Evolutionary conservation across 2,329 filamentous ascomycete species (phyloP), one percentile per base, ranked within the genome.

Genomic region (Cladophialophora exuberans): DNA sequence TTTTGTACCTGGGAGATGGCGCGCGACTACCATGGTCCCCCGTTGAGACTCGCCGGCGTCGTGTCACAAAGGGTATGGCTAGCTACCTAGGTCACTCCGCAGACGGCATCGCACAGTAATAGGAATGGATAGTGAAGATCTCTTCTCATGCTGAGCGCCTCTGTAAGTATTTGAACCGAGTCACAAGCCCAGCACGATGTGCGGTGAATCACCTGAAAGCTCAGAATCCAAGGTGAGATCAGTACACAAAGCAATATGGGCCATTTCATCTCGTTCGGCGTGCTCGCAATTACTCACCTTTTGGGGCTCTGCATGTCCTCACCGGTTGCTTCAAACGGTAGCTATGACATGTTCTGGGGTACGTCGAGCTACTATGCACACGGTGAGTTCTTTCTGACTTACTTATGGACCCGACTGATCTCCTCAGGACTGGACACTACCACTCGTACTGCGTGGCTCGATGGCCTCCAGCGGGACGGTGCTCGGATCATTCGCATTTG

Each of bases 261-360:
- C 13, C 30, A 33, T 15, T 33, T 33, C 30, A 33, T 15, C 30
- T 13, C 15, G 11, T 3, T 15, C 11, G 5, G 30, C 30, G 15
- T 33, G 6, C 1, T 33, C 11, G 30, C 9, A 15, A 33, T 33
- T 15, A 33, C 5, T 7, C 10, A 33, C 30, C 7, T 33, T 15
- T 11, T 15, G 4, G 15, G 30, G 10, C 30, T 13, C 15, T 33
- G 30, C 15, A 33, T n/a, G 10, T 13, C 36, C 20, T 18, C 4
- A 41, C 20, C 20, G 20, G 36, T 41, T 11, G 15, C 31, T n/a
- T 36, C 45, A 7, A 48, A 48, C 38, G 31, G 18, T 6, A 48
- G 31, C 17, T 38, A 48, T 20, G 45, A 48, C 31, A 48, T 48
- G 45, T 48, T 48, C n/a, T 48, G 45, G 45, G 45, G 45, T n/a